Conservation (phyloP, 768 basidiomycete genomes). For the Russula sp. region DNA sequence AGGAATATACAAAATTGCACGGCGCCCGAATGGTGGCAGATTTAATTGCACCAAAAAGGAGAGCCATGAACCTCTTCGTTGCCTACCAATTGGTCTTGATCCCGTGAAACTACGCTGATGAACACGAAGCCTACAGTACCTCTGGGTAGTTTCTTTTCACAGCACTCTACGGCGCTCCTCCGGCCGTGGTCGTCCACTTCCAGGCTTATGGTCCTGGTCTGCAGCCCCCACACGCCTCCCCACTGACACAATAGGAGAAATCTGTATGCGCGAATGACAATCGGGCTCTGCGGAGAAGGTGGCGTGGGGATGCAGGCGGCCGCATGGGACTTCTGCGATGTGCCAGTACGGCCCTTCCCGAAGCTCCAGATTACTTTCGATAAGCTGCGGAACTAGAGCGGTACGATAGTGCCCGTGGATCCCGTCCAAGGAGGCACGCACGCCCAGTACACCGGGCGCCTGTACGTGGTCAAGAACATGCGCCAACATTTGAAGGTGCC, state of each 20-base stretch:
- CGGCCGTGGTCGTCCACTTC: not conserved
- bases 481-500: not conserved
- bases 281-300: not conserved
- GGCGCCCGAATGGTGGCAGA: not conserved
- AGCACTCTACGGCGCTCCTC: not conserved
- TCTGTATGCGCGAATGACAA: not conserved
- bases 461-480: not conserved
- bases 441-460: not conserved
- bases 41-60: not conserved
- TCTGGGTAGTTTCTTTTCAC: not conserved
- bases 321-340: not conserved
- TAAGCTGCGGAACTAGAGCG: not conserved
- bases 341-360: not conserved
- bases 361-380: not conserved
- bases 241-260: not conserved
- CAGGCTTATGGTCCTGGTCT: not conserved
- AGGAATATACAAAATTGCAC: not conserved
- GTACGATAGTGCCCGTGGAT: not conserved
- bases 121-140: not conserved
- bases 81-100: not conserved
- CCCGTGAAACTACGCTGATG: not conserved
- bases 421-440: not conserved
- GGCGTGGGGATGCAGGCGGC: not conserved
- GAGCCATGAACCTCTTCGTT: not conserved
- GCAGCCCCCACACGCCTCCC: not conserved